These are phyloP conservation scores for Geotrichum carabidarum DNA, from an alignment of 1,139 yeast species.

Conservation along the genomic window DNA sequence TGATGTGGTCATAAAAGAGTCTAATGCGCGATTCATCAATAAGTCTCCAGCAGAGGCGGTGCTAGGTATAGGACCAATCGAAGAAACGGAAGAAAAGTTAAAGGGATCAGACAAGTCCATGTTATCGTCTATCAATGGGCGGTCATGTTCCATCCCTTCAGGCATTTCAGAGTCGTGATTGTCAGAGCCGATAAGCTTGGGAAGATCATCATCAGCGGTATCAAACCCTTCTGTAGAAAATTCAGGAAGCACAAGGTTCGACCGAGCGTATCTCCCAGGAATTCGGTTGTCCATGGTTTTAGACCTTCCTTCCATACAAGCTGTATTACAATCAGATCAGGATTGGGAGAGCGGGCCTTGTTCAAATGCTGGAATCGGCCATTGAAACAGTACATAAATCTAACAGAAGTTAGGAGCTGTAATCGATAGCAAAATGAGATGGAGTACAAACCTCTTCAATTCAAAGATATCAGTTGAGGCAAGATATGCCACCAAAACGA, in stretches of 20 bases:
- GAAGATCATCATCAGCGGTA: constrained; percentile 5
- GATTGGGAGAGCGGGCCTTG: constrained; percentile 4
- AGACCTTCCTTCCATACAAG: constrained; percentile 1
- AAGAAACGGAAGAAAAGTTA: constrained; percentile 4
- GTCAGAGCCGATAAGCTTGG: neutral
- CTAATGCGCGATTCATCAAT: constrained; percentile 15
- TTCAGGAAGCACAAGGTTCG: constrained; percentile 3
- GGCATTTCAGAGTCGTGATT: neutral
- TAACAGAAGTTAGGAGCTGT: neutral
- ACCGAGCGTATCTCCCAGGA: constrained; percentile 5
- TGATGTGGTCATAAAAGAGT: constrained; percentile 3
- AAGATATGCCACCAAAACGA: no score
- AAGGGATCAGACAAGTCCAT: constrained; percentile 7
- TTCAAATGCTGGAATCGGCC: constrained; percentile 2
- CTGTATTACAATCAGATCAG: constrained; percentile 1
- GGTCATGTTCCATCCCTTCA: neutral
- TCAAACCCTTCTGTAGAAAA: constrained; percentile 6
- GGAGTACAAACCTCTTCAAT: neutral
- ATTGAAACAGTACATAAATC: neutral
- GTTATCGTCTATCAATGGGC: constrained; percentile 1
- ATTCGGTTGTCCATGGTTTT: constrained; percentile 8
- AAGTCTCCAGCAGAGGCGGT: constrained; percentile 18
- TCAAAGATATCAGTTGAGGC: neutral
- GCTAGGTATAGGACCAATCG: neutral
- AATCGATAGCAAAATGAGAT: neutral